Base-by-base conservation (phyloP, 257 asterid species). In the Scutellaria baicalensis region DNA sequence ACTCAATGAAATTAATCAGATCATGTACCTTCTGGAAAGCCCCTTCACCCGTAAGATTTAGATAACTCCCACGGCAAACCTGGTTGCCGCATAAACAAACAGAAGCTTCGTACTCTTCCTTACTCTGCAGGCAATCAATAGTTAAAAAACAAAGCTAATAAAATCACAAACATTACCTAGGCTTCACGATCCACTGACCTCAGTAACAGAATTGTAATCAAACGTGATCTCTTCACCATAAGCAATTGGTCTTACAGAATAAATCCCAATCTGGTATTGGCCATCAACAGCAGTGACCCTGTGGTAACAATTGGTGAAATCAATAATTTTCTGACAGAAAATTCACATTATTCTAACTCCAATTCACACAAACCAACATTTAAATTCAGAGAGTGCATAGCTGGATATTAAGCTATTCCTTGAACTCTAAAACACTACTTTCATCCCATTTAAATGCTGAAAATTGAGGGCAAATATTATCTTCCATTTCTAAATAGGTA, bases 261-360 rank as follows among this genome's bases (percentile, higher is more conserved):
- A 91, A 45, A 94, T 94, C 51, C 99, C 99, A 70, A 94, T 94
- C 88, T 89, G 96, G 86, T 94, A 94, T 74, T 92, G 97, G n/a
- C 97, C 97, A 86, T 86, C 95, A 70, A 94, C 99, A 78, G 99
- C 97, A 71, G 99, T 91, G 67, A 94, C 99, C 85, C 99, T 94
- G 87, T 74, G 60, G 56, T 65, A 80, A 69, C 38, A 73, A 70
- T 16, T 59, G 64, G 64, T 66, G 66, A 61, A 73, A 66, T 69
- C 61, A 68, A 68, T 68, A 31, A 55, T 69, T 56, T 64, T 40
- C 43, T 27, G 23, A 54, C 9, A 8, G 27, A 27, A 8, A 43
- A 16, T 76, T 9, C 16, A 45, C 36, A 47, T 35, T 16, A 42
- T 47, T 6, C 18, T 10, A 16, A 43, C 45, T 50, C 18, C 12